Conservation (phyloP, 108 stramenopile species). For the Cylindrotheca closterium region DNA sequence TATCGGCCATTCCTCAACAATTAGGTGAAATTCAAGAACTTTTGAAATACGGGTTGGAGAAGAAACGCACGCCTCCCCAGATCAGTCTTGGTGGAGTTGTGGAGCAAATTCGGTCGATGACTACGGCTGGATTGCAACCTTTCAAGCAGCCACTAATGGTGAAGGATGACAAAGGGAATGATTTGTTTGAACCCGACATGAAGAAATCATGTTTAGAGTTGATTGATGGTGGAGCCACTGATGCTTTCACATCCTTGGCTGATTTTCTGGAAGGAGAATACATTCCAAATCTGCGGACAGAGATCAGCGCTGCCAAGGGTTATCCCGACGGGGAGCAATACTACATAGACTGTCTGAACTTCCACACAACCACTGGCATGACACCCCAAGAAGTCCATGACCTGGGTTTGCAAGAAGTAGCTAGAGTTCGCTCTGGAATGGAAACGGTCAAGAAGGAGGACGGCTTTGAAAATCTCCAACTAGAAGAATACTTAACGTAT, state of each 20-base stretch:
- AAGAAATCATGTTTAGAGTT: conserved; percentile 17
- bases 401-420: conserved; percentile 50
- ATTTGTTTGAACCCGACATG: conserved; percentile 18
- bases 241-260: conserved; percentile 29
- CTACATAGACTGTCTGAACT: conserved; percentile 46
- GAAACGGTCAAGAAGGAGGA: conserved; percentile 35
- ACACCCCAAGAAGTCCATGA: conserved; percentile 56
- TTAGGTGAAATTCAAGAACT: conserved; percentile 29
- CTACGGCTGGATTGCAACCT: conserved; percentile 15
- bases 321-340: conserved; percentile 52
- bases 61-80: conserved; percentile 34
- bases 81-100: conserved; percentile 32
- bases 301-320: conserved; percentile 45
- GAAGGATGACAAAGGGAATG: conserved; percentile 4
- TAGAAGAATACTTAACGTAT: conserved; percentile 48
- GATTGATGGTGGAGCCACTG: conserved; percentile 5
- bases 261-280: conserved; percentile 50
- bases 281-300: conserved; percentile 42
- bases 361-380: conserved; percentile 62
- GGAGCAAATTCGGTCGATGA: conserved; percentile 34
- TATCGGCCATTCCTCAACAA: conserved; percentile 35
- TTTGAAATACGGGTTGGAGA: conserved; percentile 21
- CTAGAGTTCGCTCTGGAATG: conserved; percentile 42
- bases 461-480: conserved; percentile 30
- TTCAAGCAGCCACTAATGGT: conserved; percentile 25